Evolutionary conservation across 2,329 filamentous ascomycete genomes (phyloP).

Genomic region (Aspergillus sp.): DNA sequence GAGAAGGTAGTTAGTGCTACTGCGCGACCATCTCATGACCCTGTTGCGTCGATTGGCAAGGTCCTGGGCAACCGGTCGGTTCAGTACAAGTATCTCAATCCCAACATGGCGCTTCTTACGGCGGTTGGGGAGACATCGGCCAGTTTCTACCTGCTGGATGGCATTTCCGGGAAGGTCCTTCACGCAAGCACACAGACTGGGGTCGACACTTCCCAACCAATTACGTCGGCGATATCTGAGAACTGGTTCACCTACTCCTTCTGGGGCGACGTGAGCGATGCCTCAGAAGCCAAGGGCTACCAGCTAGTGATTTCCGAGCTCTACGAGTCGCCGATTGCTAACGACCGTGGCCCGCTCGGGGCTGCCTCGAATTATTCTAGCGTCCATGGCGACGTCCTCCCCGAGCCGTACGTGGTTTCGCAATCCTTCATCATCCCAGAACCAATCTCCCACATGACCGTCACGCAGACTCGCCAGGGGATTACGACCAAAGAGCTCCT

Average conservation of each 20-base stretch:
- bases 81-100: conserved; percentile 92
- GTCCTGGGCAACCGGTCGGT: conserved; percentile 89
- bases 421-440: conserved; percentile 74
- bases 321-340: conserved; percentile 73
- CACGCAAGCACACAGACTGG: conserved; percentile 60
- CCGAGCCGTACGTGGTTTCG: conserved; percentile 64
- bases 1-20: conserved; percentile 62
- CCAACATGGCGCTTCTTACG: conserved; percentile 71
- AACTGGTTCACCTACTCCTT: conserved; percentile 93
- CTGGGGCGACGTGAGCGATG: conserved; percentile 45
- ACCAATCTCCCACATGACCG: conserved; percentile 67
- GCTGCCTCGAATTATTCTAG: conserved; percentile 65
- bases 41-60: conserved; percentile 87
- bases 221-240: conserved; percentile 73
- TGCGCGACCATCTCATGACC: conserved; percentile 64
- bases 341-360: conserved; percentile 74
- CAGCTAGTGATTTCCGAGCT: conserved; percentile 80
- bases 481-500: conserved; percentile 78
- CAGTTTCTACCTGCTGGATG: conserved; percentile 72
- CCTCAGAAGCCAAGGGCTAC: conserved; percentile 60
- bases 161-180: conserved; percentile 72
- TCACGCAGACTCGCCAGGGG: conserved; percentile 84
- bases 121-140: conserved; percentile 55
- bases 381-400: conserved; percentile 53
- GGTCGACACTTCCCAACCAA: conserved; percentile 63